Base-by-base conservation (phyloP, 2,329 filamentous ascomycete species). In the Bipolaris gigantea region DNA sequence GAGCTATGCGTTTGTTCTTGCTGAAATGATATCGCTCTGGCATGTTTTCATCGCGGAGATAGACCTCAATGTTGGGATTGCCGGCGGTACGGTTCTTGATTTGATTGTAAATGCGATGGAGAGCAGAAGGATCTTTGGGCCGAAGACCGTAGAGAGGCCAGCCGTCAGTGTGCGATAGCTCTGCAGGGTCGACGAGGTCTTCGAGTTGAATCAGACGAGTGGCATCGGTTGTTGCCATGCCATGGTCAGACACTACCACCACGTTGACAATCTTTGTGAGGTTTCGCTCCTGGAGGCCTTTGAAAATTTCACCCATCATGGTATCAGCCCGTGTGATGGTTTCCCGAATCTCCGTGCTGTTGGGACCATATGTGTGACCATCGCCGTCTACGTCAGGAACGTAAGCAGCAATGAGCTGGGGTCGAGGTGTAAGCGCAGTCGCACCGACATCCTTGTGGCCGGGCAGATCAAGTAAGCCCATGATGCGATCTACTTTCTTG, bases 171-270 rank as follows among this genome's bases (percentile, higher is more conserved):
- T 94, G 91, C 54, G 89, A 88, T 40, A 97, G 86, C 63, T 91
- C 83, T 44, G 77, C 78, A 5, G 89, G 81, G 70, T 97, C 90
- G 42, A 97, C 81, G 4, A 97, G 76, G 67, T 97, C 91, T 60
- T 99, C 94, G 2, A 97, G 80, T 74, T 97, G 94, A 23, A 97
- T 83, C 41, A 97, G 79, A 10, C 94, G 84, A 16, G 86, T 81
- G 0, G 83, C 85, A 55, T 92, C 89, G 0, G 94, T 97, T 0
- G 92, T 96, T 1, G 94, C 94, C 94, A 99, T 99, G 46, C 94
- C 94, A 71, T 99, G 94, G 71, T 99, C 94, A 0, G 92, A 97
- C 2, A 99, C 93, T n/a, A 99, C 83, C 32, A 99, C 86, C 7
- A 99, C 83, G 62, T 99, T 99, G 69, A 97, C 90, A 56, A 99